Evolutionary conservation across 2,329 filamentous ascomycete genomes (phyloP), one percentile per base, ranked within the genome.

Genomic region (Metarhizium sp.): DNA sequence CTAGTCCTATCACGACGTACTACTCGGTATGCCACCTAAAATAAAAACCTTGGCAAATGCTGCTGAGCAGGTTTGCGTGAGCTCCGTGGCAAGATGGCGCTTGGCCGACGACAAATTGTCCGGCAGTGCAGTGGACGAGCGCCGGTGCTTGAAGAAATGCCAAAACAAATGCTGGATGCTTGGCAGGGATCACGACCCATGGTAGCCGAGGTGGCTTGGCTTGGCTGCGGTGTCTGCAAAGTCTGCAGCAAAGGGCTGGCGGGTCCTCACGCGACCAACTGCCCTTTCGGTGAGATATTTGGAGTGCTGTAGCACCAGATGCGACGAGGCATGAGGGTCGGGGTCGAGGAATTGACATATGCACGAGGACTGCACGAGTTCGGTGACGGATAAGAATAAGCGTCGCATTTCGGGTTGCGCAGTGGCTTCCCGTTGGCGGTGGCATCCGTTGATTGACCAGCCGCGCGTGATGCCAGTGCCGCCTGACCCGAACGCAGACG

Each of bases 221-320:
- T 25, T 25, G 25, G 25, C 43, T 46, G 43, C 43, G 20, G n/a
- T n/a, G 10, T 34, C 32, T 34, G 32, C 32, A 34, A 14, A 11
- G 14, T 40, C 38, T 40, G 38, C 38, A 40, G 38, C 38, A 40
- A 40, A 30, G 20, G 18, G 45, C 45, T 8, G 11, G 45, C 13
- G 46, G 49, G 43, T 30, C 55, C 58, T 60, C 58, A 60, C 59
- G 59, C 59, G 59, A 60, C 54, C 57, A 50, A 51, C 53, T 60
- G 46, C 59, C 59, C 53, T 20, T 52, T 56, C 54, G 46, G 54
- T 18, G 40, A 55, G 45, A 30, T 13, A 38, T 51, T 55, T 34
- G 8, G 30, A 51, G 48, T 42, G 7, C 3, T 2, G 52, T n/a
- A 36, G 11, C 45, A 30, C 25, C 34, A 13, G 18, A 45, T 45